Conservation (phyloP, 2,329 filamentous ascomycete genomes). For the Colletotrichum orchidophilum region DNA sequence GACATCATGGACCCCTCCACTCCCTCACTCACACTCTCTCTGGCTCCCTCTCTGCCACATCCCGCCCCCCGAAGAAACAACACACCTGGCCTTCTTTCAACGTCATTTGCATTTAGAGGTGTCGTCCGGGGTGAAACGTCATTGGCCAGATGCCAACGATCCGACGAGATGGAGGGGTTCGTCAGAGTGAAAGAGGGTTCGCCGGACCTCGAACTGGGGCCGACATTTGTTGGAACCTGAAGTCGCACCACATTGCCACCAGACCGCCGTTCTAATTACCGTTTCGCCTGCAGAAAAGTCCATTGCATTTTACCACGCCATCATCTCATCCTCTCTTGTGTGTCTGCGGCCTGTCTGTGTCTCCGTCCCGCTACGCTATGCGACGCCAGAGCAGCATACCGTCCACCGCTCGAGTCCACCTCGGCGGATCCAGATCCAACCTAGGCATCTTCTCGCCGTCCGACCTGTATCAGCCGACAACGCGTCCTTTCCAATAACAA, state of each 20-base stretch:
- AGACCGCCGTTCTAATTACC: conserved; percentile 29
- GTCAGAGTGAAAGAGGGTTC: neutral
- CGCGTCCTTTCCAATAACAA: neutral
- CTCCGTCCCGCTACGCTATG: neutral
- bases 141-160: conserved; percentile 2
- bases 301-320: conserved; percentile 14
- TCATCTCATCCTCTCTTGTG: neutral
- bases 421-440: conserved; percentile 18
- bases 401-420: conserved; percentile 16
- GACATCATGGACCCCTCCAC: conserved; percentile 20
- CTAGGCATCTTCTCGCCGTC: neutral
- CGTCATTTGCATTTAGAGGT: conserved; percentile 9
- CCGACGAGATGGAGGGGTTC: conserved; percentile 3
- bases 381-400: neutral
- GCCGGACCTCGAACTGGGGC: neutral
- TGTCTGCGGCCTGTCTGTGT: neutral
- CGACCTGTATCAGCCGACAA: neutral
- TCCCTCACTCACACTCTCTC: neutral
- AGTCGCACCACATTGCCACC: conserved; percentile 21
- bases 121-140: neutral
- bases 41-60: conserved; percentile 1
- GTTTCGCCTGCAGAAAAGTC: conserved; percentile 5
- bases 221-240: conserved; percentile 4
- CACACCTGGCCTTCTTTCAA: conserved; percentile 31
- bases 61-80: conserved; percentile 4